phyloP scores from a whole-genome alignment of 352 stramenopile genomes.

The Globisporangium paddicum region DNA sequence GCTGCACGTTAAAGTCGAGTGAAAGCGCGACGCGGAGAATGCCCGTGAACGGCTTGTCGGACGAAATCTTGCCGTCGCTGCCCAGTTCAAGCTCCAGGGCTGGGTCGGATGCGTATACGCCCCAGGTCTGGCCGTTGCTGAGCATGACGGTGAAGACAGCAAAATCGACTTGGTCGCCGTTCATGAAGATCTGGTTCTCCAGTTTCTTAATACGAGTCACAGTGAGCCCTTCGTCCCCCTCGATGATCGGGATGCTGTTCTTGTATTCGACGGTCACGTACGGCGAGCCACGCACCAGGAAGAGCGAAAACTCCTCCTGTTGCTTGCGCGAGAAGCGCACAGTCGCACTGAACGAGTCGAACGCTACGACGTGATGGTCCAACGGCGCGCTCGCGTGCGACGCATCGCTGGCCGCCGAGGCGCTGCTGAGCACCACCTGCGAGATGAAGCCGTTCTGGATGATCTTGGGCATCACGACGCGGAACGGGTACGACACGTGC shows the following conservation, averaged over 20 bases:
- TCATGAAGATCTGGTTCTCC: slow-evolving; percentile 31
- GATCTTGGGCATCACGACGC: slow-evolving; percentile 49
- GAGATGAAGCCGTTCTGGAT: slow-evolving; percentile 73
- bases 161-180: slow-evolving; percentile 41
- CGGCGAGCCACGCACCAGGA: slow-evolving; percentile 73
- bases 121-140: slow-evolving; percentile 65
- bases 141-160: slow-evolving; percentile 44
- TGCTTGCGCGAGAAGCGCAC: slow-evolving; percentile 46
- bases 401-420: not conserved
- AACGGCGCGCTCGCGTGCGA: slow-evolving; percentile 6
- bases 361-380: slow-evolving; percentile 55
- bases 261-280: slow-evolving; percentile 75
- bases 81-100: slow-evolving; percentile 28
- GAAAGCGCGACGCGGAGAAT: slow-evolving; percentile 51
- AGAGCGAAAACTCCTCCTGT: slow-evolving; percentile 38
- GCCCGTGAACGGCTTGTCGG: slow-evolving; percentile 36
- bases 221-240: slow-evolving; percentile 41
- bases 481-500: slow-evolving; percentile 77
- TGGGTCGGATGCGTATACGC: slow-evolving; percentile 53
- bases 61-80: slow-evolving; percentile 28
- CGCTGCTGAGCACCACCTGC: slow-evolving; percentile 50
- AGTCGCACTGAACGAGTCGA: slow-evolving; percentile 64
- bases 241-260: slow-evolving; percentile 44
- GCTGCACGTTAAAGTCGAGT: slow-evolving; percentile 28
- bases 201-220: slow-evolving; percentile 48